Percentiles rank a stretch among this genome's conserved stretches.
Evolutionary conservation across 2,329 filamentous ascomycete species (phyloP).

Genomic region (Myriosclerotinia duriaeana): DNA sequence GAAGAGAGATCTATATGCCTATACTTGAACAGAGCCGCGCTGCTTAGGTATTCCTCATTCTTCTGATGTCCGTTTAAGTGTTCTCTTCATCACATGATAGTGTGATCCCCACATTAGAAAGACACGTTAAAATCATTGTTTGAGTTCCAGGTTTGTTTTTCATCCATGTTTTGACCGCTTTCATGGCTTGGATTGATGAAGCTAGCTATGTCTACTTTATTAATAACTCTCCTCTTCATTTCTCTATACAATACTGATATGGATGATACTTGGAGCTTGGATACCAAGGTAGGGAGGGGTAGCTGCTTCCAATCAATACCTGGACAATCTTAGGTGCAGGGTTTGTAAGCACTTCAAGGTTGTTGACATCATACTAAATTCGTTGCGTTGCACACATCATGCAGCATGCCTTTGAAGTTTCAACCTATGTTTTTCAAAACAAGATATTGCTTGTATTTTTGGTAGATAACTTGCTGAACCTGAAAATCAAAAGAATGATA

Average conservation of each 20-base stretch:
- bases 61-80: neutral
- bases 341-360: neutral
- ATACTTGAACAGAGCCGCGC: neutral
- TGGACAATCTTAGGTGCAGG: neutral
- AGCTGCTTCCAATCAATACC: neutral
- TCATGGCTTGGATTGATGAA: too few species aligned
- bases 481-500: neutral
- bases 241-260: too few species aligned
- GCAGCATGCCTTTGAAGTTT: neutral
- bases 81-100: conserved; percentile 3
- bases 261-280: too few species aligned
- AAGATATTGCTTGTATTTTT: neutral
- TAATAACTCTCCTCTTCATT: too few species aligned
- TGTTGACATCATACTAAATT: neutral
- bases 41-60: neutral
- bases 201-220: too few species aligned
- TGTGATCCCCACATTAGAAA: neutral
- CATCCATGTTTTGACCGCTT: too few species aligned
- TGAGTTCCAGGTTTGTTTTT: too few species aligned
- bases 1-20: neutral
- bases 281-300: neutral
- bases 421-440: neutral
- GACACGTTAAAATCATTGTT: neutral
- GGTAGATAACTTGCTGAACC: neutral
- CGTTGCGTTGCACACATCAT: neutral